Conservation (phyloP, 371 early-diverging fungal genomes). For the Batrachochytrium dendrobatidis region DNA sequence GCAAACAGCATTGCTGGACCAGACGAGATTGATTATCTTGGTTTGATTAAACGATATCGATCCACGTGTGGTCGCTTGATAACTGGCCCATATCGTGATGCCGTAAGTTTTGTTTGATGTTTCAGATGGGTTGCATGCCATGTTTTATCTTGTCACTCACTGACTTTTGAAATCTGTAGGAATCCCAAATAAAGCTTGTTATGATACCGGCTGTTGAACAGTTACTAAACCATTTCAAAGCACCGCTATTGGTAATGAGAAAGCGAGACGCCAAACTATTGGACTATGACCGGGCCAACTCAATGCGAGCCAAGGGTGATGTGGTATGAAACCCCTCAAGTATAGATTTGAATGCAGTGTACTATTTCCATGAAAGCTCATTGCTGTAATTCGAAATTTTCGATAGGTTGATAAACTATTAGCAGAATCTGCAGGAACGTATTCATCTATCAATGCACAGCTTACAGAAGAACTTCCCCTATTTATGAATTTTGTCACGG, state of each 20-base stretch:
- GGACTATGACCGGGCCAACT: slow-evolving; percentile 65
- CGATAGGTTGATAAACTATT: slow-evolving; percentile 43
- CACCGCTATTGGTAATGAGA: slow-evolving; percentile 63
- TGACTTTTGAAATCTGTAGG: slow-evolving; percentile 10
- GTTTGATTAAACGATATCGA: slow-evolving; percentile 20
- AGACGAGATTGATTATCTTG: slow-evolving; percentile 4
- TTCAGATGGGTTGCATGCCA: too few relatives aligned
- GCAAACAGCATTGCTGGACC: neutral
- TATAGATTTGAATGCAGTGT: too few relatives aligned
- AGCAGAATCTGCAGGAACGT: slow-evolving; percentile 64
- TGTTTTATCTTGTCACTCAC: neutral
- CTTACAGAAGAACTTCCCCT: slow-evolving; percentile 68
- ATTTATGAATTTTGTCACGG: slow-evolving; percentile 50
- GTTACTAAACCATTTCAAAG: slow-evolving; percentile 54
- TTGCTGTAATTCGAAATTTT: neutral
- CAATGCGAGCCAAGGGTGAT: slow-evolving; percentile 43
- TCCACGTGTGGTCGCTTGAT: slow-evolving; percentile 22
- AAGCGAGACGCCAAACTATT: slow-evolving; percentile 69
- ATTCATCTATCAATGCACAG: slow-evolving; percentile 65
- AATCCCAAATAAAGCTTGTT: slow-evolving; percentile 15
- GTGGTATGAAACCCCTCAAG: neutral
- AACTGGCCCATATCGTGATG: slow-evolving; percentile 16
- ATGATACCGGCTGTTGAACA: slow-evolving; percentile 53
- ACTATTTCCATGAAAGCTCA: neutral
- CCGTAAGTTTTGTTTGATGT: slow-evolving; percentile 17